Evolutionary conservation across 176 grass and related monocot species (phyloP).

Genomic region (Ampelocalamus luodianensis): DNA sequence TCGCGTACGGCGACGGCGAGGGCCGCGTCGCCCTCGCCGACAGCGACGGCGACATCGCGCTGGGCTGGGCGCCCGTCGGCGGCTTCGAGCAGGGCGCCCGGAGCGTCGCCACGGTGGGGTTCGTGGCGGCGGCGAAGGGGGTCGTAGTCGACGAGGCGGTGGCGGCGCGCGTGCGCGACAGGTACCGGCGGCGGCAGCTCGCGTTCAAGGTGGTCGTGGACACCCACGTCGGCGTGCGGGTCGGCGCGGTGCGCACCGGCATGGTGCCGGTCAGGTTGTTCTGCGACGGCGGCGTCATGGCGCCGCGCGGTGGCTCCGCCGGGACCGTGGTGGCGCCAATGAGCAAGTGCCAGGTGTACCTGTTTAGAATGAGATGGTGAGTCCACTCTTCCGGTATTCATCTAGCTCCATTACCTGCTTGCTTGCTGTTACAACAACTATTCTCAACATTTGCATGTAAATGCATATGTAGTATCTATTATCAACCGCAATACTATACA

Average conservation of each 20-base stretch:
- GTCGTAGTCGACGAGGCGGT: conserved; percentile 81
- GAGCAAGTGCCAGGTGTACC: conserved; percentile 73
- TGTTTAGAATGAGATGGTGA: conserved; percentile 82
- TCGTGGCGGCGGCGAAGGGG: conserved; percentile 52
- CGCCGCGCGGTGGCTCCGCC: conserved; percentile 39
- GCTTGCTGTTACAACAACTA: background rate
- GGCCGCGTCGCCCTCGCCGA: conserved; percentile 59
- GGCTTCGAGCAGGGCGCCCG: conserved; percentile 58
- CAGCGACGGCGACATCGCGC: conserved; percentile 63
- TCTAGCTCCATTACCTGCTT: conserved; percentile 16
- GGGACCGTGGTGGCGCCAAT: conserved; percentile 30
- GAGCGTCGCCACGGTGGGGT: conserved; percentile 48
- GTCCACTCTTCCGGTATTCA: conserved; percentile 1
- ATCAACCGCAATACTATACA: background rate
- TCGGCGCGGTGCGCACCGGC: conserved; percentile 46
- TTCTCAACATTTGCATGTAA: background rate
- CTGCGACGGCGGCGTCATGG: conserved; percentile 67
- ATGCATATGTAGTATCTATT: background rate
- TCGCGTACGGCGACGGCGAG: conserved; percentile 68
- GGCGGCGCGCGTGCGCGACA: conserved; percentile 56
- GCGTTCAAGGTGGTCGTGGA: conserved; percentile 70
- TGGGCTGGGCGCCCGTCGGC: conserved; percentile 53
- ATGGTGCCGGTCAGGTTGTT: conserved; percentile 68
- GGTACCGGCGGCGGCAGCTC: conserved; percentile 49
- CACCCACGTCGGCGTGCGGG: conserved; percentile 57